These are phyloP conservation scores for Solanum etuberosum DNA, from an alignment of 257 asterid genomes.

Conservation along the genomic window DNA sequence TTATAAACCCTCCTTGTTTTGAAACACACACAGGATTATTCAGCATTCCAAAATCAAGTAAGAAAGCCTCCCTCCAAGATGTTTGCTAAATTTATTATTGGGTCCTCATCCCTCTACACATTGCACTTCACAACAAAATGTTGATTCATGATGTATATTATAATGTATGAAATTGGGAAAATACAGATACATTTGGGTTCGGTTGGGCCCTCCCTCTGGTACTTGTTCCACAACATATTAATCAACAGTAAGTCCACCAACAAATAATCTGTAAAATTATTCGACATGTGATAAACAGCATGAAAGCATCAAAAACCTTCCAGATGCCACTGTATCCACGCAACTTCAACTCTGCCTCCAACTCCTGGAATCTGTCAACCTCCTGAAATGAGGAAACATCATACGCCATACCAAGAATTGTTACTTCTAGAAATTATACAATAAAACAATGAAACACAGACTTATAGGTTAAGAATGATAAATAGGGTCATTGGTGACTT, in stretches of 20 bases:
- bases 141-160: background rate
- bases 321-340: constrained; percentile 88
- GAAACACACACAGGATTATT: background rate
- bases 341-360: constrained; percentile 55
- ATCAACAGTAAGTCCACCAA: background rate
- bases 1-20: background rate
- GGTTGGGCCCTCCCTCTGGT: background rate
- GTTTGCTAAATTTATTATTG: background rate
- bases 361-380: constrained; percentile 86
- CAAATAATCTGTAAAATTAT: background rate
- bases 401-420: background rate
- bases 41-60: background rate
- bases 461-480: background rate
- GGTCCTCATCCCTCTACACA: background rate
- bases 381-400: constrained; percentile 42
- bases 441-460: background rate
- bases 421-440: background rate
- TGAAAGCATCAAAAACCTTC: constrained; percentile 49
- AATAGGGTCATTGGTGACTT: background rate
- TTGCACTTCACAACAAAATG: background rate
- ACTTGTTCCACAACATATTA: background rate
- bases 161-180: background rate
- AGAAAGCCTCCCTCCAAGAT: background rate
- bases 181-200: background rate
- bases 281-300: constrained; percentile 4